A percentile compares a stretch with the other conserved stretches of the same genome.
Conservation (phyloP, 2,329 filamentous ascomycete species). For the Gnomoniopsis smithogilvyi region DNA sequence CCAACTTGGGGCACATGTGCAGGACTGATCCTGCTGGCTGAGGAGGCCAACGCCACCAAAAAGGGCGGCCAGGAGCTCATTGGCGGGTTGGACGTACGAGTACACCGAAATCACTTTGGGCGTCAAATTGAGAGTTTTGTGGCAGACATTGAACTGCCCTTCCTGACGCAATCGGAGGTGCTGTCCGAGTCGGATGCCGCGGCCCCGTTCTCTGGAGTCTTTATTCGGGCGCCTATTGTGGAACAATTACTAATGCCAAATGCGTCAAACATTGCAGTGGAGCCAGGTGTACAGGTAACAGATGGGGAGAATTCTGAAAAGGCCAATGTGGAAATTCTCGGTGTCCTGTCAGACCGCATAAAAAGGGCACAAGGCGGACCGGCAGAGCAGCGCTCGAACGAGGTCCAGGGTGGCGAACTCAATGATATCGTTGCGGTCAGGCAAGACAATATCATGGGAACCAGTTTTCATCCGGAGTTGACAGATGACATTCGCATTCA, state of each 20-base stretch:
- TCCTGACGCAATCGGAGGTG: constrained; percentile 46
- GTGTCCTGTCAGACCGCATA: constrained; percentile 42
- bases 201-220: constrained; percentile 74
- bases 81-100: constrained; percentile 83
- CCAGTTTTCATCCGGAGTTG: constrained; percentile 93
- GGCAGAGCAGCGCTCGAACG: constrained; percentile 31
- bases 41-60: constrained; percentile 84
- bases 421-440: constrained; percentile 84
- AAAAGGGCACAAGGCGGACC: constrained; percentile 31
- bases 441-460: constrained; percentile 90
- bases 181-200: constrained; percentile 14
- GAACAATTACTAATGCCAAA: constrained; percentile 63
- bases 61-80: constrained; percentile 90
- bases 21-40: constrained; percentile 84
- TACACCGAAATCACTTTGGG: constrained; percentile 93
- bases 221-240: constrained; percentile 92
- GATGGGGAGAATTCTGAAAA: constrained; percentile 10
- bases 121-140: constrained; percentile 91
- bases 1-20: constrained; percentile 97
- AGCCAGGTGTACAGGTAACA: constrained; percentile 30
- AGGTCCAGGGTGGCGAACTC: constrained; percentile 35
- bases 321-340: constrained; percentile 46
- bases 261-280: constrained; percentile 31
- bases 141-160: constrained; percentile 68
- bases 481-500: constrained; percentile 87